Evolutionary conservation across 169 alveolate species (phyloP).

Genomic region (Miamiensis avidus): DNA sequence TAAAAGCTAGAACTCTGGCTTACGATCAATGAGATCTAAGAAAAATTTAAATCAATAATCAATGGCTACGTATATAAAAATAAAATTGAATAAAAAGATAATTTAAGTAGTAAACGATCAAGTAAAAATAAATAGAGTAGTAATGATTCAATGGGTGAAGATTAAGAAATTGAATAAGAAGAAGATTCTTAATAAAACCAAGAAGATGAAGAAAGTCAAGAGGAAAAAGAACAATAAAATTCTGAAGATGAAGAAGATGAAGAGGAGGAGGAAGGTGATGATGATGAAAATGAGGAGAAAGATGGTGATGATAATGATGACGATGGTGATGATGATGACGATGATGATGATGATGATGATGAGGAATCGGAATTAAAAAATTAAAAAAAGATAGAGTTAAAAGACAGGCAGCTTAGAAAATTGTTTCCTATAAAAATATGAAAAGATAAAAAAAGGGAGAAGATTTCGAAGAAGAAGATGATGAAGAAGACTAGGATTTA

Average conservation of each 20-base stretch:
- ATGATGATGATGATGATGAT: conserved; percentile 3
- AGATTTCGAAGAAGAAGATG: conserved; percentile 7
- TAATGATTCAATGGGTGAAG: background rate
- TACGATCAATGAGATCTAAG: no score
- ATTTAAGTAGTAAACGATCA: background rate
- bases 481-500: conserved; percentile 29
- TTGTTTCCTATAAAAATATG: background rate
- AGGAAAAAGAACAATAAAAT: background rate
- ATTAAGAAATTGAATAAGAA: background rate
- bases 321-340: background rate
- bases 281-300: background rate
- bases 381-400: conserved; percentile 8
- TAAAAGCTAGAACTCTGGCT: background rate
- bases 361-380: background rate
- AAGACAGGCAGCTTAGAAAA: conserved; percentile 2
- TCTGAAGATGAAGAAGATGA: background rate
- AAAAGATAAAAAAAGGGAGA: conserved; percentile 2
- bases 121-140: no score
- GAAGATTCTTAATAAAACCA: background rate
- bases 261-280: background rate
- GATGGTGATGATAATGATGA: background rate
- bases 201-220: background rate
- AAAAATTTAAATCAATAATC: background rate
- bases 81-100: no score
- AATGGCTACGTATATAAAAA: background rate